Evolutionary conservation across 768 basidiomycete genomes (phyloP), one percentile per base, ranked within the genome.

Genomic region (Hericium coralloides): DNA sequence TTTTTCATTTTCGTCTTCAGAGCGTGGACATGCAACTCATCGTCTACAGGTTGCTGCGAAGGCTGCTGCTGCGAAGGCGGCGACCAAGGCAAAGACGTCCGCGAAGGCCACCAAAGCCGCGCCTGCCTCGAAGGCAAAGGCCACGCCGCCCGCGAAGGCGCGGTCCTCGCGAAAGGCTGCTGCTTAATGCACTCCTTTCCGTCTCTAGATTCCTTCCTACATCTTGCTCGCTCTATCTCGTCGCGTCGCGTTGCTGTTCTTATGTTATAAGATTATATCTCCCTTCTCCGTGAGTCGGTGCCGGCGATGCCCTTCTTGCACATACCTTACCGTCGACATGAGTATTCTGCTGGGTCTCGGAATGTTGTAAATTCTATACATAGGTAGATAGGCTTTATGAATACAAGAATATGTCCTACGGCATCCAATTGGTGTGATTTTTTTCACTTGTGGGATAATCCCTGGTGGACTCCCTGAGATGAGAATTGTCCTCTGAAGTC

Each of bases 221-320:
- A 43, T 51, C 26, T 12, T 38, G 22, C 23, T 1, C 12, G 31
- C 37, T 18, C 37, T 51, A n/a, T 23, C 49, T 9, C 23, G 26
- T 9, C 38, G 20, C 18, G 38, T 55, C 56, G 38, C 36, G n/a
- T 53, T 18, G 56, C 53, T 58, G 54, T 45, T 58, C 59, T 54
- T 62, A 62, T 60, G 61, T 49, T 62, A 62, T 62, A 60, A 37
- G 51, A 62, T 62, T 62, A 62, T 62, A 17, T 37, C n/a, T 15
- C 10, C 37, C 41, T 38, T 39, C 18, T 22, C 22, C 37, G 37
- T 52, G 49, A 39, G 55, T 55, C 25, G 43, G 38, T 50, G n/a
- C 17, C 31, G 17, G 7, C 25, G 12, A 17, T 52, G 15, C 23
- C 26, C 43, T 45, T 45, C 43, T 45, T 45, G 43, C 43, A 45